Conservation (phyloP, 2,329 filamentous ascomycete species). For the Pseudocercospora fuligena region DNA sequence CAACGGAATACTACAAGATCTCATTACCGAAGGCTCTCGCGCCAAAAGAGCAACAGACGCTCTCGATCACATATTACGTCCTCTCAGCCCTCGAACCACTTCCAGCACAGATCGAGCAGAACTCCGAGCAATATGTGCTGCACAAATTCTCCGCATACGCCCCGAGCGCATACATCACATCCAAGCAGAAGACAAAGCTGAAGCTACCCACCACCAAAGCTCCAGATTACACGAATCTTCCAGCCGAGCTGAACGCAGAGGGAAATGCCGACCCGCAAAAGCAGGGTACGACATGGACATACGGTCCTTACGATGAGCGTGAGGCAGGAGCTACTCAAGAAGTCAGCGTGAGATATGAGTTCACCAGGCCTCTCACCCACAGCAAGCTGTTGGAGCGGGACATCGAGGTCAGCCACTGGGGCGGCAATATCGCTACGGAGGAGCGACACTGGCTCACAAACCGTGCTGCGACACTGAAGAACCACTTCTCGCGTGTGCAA, state of each 20-base stretch:
- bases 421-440: slow-evolving; percentile 92
- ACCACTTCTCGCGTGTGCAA: slow-evolving; percentile 56
- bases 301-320: slow-evolving; percentile 84
- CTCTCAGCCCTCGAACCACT: slow-evolving; percentile 80
- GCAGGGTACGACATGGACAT: slow-evolving; percentile 83
- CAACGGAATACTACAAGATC: slow-evolving; percentile 78
- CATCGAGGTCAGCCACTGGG: slow-evolving; percentile 96
- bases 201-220: slow-evolving; percentile 80
- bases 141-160: slow-evolving; percentile 86
- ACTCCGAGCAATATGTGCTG: slow-evolving; percentile 82
- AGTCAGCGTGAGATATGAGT: slow-evolving; percentile 86
- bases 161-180: slow-evolving; percentile 80
- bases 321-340: slow-evolving; percentile 76
- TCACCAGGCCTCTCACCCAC: slow-evolving; percentile 87
- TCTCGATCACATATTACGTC: slow-evolving; percentile 83
- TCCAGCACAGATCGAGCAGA: slow-evolving; percentile 80
- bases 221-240: slow-evolving; percentile 75
- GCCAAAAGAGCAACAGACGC: slow-evolving; percentile 77
- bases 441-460: slow-evolving; percentile 90
- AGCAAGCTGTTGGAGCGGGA: slow-evolving; percentile 82
- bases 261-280: slow-evolving; percentile 74
- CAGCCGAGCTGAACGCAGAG: slow-evolving; percentile 60
- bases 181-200: slow-evolving; percentile 96
- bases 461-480: slow-evolving; percentile 73
- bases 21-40: slow-evolving; percentile 76